Percentiles rank a stretch among this genome's conserved stretches.
These are phyloP conservation scores for Lasiodiplodia sp. DNA, from an alignment of 2,329 filamentous ascomycete genomes.

Conservation along the genomic window DNA sequence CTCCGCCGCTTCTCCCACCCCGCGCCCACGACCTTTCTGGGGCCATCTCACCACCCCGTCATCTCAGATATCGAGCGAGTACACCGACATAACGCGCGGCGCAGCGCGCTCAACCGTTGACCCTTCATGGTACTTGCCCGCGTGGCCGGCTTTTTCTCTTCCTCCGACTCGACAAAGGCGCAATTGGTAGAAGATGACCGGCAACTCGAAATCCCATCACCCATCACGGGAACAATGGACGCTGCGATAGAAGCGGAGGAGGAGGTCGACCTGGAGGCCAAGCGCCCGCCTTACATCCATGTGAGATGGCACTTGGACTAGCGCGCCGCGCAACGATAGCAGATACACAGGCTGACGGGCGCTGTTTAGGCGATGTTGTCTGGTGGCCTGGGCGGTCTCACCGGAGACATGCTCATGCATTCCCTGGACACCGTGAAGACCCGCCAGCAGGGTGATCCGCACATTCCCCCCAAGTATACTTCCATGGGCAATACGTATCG, in stretches of 20 bases:
- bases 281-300: slow-evolving; percentile 57
- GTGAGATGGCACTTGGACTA: slow-evolving; percentile 40
- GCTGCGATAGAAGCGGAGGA: slow-evolving; percentile 35
- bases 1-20: background rate
- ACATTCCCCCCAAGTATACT: slow-evolving; percentile 90
- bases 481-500: slow-evolving; percentile 89
- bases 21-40: background rate
- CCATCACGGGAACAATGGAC: slow-evolving; percentile 33
- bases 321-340: background rate
- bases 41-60: background rate
- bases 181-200: slow-evolving; percentile 49
- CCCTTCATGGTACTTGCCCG: slow-evolving; percentile 58
- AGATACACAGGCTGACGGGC: slow-evolving; percentile 11
- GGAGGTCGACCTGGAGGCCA: slow-evolving; percentile 50
- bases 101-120: slow-evolving; percentile 25
- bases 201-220: slow-evolving; percentile 37
- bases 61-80: slow-evolving; percentile 1
- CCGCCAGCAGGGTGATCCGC: slow-evolving; percentile 93
- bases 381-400: slow-evolving; percentile 89
- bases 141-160: slow-evolving; percentile 56
- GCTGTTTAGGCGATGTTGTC: slow-evolving; percentile 85
- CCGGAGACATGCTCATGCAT: slow-evolving; percentile 98
- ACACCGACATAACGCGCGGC: slow-evolving; percentile 11
- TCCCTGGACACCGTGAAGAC: slow-evolving; percentile 99
- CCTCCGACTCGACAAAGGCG: slow-evolving; percentile 41